A percentile compares a stretch with the other conserved stretches of the same genome.
These are phyloP conservation scores for Acacia concinna DNA, from an alignment of 331 rosid genomes.

Conservation along the genomic window DNA sequence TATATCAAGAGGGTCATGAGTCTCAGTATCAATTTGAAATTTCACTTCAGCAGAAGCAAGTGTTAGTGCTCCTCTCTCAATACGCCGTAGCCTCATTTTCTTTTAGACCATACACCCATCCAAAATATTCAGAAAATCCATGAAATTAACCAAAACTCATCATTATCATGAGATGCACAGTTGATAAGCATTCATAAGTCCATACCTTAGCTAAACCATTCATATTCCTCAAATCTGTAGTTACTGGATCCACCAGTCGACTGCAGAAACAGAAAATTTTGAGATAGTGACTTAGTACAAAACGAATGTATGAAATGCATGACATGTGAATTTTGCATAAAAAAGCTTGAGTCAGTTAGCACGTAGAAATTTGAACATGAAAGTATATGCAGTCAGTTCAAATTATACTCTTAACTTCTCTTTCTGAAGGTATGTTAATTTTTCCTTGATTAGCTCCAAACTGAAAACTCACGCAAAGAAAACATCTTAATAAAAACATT, in stretches of 20 bases:
- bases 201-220: conserved; percentile 90
- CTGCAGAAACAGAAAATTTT: conserved; percentile 46
- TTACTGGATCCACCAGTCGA: conserved; percentile 87
- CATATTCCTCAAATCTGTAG: conserved; percentile 89
- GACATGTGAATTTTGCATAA: background rate
- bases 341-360: background rate
- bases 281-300: conserved; percentile 21
- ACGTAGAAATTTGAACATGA: conserved; percentile 15
- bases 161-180: conserved; percentile 11
- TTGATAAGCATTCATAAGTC: conserved; percentile 20
- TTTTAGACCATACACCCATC: conserved; percentile 38
- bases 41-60: conserved; percentile 99
- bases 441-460: background rate
- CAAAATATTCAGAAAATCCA: conserved; percentile 33
- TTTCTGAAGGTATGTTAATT: background rate
- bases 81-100: conserved; percentile 92
- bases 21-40: conserved; percentile 98
- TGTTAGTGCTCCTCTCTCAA: conserved; percentile 93
- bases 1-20: conserved; percentile 98
- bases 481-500: background rate
- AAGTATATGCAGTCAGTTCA: conserved; percentile 5
- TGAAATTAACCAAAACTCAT: conserved; percentile 12
- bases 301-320: conserved; percentile 5
- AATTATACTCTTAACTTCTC: background rate
- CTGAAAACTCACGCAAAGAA: background rate